Conservation (phyloP, 1,139 yeast species). For the Taiozyma onychis region DNA sequence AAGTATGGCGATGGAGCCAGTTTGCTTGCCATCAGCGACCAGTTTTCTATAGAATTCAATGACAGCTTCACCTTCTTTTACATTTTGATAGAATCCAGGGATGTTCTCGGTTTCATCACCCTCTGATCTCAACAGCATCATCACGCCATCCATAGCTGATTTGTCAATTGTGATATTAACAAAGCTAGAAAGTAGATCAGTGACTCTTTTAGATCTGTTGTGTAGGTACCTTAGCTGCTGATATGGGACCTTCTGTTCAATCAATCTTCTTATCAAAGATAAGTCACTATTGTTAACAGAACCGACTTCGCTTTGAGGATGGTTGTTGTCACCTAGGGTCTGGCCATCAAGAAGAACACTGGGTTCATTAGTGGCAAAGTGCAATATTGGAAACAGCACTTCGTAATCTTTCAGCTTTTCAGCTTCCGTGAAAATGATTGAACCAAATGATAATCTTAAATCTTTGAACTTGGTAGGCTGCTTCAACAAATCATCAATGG, state of each 20-base stretch:
- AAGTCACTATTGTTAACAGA: not conserved
- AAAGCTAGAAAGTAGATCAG: not conserved
- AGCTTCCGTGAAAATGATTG: not conserved
- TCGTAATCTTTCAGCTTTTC: not conserved
- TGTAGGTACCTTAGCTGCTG: not conserved
- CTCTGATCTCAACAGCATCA: slow-evolving; percentile 36
- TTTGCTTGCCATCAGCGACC: slow-evolving; percentile 41
- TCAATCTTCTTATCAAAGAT: not conserved
- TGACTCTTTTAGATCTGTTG: not conserved
- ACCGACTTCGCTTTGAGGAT: not conserved
- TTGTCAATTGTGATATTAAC: not conserved
- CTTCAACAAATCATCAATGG: not conserved
- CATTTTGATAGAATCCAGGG: slow-evolving; percentile 30
- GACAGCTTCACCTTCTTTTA: slow-evolving; percentile 51
- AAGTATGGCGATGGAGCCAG: slow-evolving; percentile 35
- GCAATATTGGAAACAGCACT: not conserved
- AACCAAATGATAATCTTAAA: not conserved
- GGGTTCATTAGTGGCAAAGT: not conserved
- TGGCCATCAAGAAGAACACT: not conserved
- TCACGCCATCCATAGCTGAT: slow-evolving; percentile 10
- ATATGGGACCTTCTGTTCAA: not conserved
- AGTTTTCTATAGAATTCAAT: slow-evolving; percentile 44
- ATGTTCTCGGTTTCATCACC: slow-evolving; percentile 29
- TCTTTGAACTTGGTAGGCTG: not conserved
- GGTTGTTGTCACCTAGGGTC: not conserved